Base-by-base conservation (phyloP, 768 basidiomycete species). In the Pleurotus cornucopiae region DNA sequence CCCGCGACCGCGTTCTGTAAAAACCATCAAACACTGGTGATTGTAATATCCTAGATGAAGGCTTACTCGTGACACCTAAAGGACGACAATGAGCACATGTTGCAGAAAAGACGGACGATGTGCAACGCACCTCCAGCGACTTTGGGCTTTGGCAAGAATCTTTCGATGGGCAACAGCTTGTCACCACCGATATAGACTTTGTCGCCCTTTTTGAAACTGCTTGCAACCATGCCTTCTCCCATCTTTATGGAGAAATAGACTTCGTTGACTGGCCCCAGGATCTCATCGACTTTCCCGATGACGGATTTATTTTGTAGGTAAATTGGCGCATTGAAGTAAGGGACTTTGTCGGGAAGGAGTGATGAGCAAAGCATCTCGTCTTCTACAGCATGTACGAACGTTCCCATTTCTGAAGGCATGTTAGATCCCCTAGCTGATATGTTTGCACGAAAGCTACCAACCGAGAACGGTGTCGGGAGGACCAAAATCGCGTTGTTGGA, bases 231-330 rank as follows among this genome's bases (percentile, higher is more conserved):
- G 30, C 97, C 97, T 57, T 91, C 88, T 16, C 87, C 84, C 89
- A 98, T 97, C 77, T 98, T 99, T 61, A 99, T 82, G 2, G 94
- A 95, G 67, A 99, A 98, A 73, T 85, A 98, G 57, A 98, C 94
- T 69, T 98, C 94, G 68, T 97, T 99, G 70, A 99, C 95, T 13
- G 97, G 96, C 2, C 97, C 97, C n/a, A 99, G 82, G 62, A 99
- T 98, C 72, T 99, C 97, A 72, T 99, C 97, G 41, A 99, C 89
- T 74, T 97, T 98, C 59, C 97, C 96, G 59, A 98, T 93, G 61
- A 84, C 79, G 7, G 93, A 91, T 74, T 97, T 98, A 72, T 98
- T 97, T 77, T 92, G 87, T 52, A 98, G 82, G 71, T 96, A 98
- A 67, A 98, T 94, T 48, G 96, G 95, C 0, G 96, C 95, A 70